phyloP scores from a whole-genome alignment of 148 eudicot genomes.

The Diospyros kaki region DNA sequence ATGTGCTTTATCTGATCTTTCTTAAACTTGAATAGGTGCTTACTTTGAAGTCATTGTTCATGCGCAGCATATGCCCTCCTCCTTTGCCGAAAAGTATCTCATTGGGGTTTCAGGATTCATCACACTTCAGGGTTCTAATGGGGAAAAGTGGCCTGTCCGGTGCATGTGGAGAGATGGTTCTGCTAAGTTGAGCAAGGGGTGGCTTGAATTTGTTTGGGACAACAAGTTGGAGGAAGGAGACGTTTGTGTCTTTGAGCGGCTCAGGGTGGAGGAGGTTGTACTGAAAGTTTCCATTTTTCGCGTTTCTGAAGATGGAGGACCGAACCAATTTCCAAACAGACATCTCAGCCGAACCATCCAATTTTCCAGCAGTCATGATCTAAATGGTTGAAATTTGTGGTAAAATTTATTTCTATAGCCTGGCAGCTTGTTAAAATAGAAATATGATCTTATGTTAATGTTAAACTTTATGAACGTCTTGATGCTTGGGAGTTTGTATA shows the following conservation, averaged over 20 bases:
- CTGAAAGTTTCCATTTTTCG: slow-evolving; percentile 23
- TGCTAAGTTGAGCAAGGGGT: slow-evolving; percentile 28
- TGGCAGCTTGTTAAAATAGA: slow-evolving; percentile 11
- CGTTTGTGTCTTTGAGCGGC: slow-evolving; percentile 42
- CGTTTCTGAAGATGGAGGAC: slow-evolving; percentile 10
- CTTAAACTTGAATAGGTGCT: not conserved
- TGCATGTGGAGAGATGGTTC: slow-evolving; percentile 19
- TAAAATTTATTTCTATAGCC: not conserved
- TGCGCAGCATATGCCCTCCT: slow-evolving; percentile 28
- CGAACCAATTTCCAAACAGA: slow-evolving; percentile 15
- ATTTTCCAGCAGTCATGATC: slow-evolving; percentile 6
- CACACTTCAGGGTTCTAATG: slow-evolving; percentile 25
- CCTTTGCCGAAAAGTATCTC: slow-evolving; percentile 28
- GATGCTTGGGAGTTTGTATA: slow-evolving; percentile 10
- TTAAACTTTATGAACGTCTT: not conserved
- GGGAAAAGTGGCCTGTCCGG: slow-evolving; percentile 29
- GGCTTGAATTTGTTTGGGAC: slow-evolving; percentile 36
- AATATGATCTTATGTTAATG: not conserved
- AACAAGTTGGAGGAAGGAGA: slow-evolving; percentile 35
- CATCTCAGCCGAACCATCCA: slow-evolving; percentile 6
- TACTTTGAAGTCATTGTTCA: not conserved
- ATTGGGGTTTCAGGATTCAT: slow-evolving; percentile 10
- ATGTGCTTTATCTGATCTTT: not conserved
- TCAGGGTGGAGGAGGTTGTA: slow-evolving; percentile 19
- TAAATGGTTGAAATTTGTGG: slow-evolving; percentile 15